A percentile compares a stretch with the other conserved stretches of the same genome.
Evolutionary conservation across 169 alveolate species (phyloP).

Genomic region (Plasmodium blacklocki): DNA sequence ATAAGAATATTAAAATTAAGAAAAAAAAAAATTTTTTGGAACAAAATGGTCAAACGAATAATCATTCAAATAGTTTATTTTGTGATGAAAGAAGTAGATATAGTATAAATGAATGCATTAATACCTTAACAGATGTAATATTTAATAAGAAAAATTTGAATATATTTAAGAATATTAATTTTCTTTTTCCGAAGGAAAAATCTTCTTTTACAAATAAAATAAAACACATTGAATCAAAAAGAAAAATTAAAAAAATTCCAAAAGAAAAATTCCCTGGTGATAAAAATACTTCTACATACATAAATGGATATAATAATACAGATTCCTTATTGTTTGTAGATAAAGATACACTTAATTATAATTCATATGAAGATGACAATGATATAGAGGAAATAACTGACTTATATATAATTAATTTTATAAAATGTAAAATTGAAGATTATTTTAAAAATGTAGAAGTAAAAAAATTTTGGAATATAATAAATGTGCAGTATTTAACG

Average conservation of each 20-base stretch:
- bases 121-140: constrained; percentile 16
- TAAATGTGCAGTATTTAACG: constrained; percentile 30
- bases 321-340: background rate
- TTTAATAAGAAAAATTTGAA: constrained; percentile 8
- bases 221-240: background rate
- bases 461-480: constrained; percentile 57
- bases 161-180: constrained; percentile 12
- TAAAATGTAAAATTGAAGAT: constrained; percentile 60
- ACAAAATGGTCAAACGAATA: background rate
- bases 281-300: background rate
- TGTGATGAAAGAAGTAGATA: constrained; percentile 54
- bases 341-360: background rate
- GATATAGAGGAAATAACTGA: constrained; percentile 24
- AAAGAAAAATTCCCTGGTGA: background rate
- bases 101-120: constrained; percentile 45
- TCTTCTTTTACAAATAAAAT: background rate
- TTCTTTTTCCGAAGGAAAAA: constrained; percentile 2
- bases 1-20: constrained; percentile 13
- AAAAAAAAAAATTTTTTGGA: background rate
- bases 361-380: background rate
- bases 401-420: constrained; percentile 42
- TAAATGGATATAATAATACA: background rate
- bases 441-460: constrained; percentile 65
- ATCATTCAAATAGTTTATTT: background rate
- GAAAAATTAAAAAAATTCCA: background rate